Evolutionary conservation across 768 basidiomycete genomes (phyloP), one percentile per base, ranked within the genome.

Genomic region (Dacryopinax primogenitus): DNA sequence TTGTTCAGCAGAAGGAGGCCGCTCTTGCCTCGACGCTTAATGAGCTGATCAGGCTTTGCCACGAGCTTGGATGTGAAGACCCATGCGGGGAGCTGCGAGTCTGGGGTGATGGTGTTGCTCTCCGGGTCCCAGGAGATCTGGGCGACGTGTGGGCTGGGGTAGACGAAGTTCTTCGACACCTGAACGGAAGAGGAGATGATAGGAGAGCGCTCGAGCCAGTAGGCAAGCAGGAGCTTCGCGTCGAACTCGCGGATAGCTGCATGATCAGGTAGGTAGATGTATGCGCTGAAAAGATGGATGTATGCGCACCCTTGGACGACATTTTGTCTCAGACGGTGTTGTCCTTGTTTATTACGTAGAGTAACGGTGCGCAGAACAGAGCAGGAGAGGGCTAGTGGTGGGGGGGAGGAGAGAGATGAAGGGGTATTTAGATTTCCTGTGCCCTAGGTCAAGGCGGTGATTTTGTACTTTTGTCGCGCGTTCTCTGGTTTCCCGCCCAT

Each of bases 21-120:
- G 23, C 92, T 92, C 83, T 99, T 99, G 72, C 96, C 96, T 68
- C 96, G 90, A 69, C 96, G 89, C 82, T 98, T 99, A 85, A 98
- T 98, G 77, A 98, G 87, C 79, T 96, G 93, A 79, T 95, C 93
- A 28, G 93, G 93, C 80, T 96, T 96, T 18, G 86, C 93, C 72
- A 96, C 93, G 75, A 95, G 90, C 81, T 91, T 90, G 69, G 78
- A 84, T 69, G 81, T 84, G 78, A 84, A 86, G 35, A 93, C 87
- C 91, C 90, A 93, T 71, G 81, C 76, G 16, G 90, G 90, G 33
- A 92, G 77, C 67, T 80, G 76, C 37, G 73, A 79, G 65, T 85
- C 84, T 35, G 83, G 77, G 0, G 84, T 84, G 76, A 85, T 78
- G 1, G 81, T 71, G 62, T 80, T 80, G 6, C 89, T 86, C 45